These are phyloP conservation scores for Termitomyces sp. DNA, from an alignment of 768 basidiomycete genomes.

Conservation along the genomic window DNA sequence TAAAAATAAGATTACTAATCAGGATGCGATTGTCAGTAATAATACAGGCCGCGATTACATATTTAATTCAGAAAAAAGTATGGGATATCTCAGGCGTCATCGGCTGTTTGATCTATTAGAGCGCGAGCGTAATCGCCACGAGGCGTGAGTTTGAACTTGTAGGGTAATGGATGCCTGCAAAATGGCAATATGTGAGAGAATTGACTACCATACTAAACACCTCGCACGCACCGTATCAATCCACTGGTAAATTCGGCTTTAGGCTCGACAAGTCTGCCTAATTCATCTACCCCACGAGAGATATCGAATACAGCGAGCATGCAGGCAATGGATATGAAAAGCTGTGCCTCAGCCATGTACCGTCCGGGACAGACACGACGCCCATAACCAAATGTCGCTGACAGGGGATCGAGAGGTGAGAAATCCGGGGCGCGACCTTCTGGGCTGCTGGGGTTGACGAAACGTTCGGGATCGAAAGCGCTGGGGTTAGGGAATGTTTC, in stretches of 20 bases:
- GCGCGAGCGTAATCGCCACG: constrained; percentile 20
- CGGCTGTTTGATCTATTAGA: constrained; percentile 26
- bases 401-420: constrained; percentile 27
- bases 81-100: neutral
- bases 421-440: constrained; percentile 20
- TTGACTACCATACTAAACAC: neutral
- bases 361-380: constrained; percentile 44
- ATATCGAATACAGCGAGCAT: constrained; percentile 38
- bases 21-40: neutral
- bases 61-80: neutral
- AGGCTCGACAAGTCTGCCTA: constrained; percentile 24
- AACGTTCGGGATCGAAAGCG: constrained; percentile 45
- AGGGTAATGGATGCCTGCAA: constrained; percentile 27
- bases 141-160: constrained; percentile 25
- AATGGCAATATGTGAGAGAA: neutral
- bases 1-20: neutral
- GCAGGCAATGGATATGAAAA: constrained; percentile 41
- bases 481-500: constrained; percentile 37
- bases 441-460: constrained; percentile 19
- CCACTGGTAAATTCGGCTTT: constrained; percentile 33
- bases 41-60: neutral
- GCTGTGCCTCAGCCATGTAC: constrained; percentile 35
- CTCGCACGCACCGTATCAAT: constrained; percentile 32
- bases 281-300: constrained; percentile 26
- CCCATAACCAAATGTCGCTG: constrained; percentile 36